A percentile compares a stretch with the other conserved stretches of the same genome.
These are phyloP conservation scores for Paratinospora sagittata DNA, from an alignment of 164 flowering plant species.

Conservation along the genomic window DNA sequence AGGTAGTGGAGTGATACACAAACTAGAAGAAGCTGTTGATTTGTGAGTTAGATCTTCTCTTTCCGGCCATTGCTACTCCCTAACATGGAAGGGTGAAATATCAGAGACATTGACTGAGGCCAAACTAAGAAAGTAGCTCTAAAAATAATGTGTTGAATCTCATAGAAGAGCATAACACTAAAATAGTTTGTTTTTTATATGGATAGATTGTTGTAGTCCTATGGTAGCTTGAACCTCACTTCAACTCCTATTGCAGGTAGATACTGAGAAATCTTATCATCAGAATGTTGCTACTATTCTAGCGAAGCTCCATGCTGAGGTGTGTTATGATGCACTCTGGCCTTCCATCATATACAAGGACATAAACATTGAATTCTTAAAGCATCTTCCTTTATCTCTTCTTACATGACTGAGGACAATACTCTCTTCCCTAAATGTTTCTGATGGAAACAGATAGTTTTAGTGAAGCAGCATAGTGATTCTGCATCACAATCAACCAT, in stretches of 20 bases:
- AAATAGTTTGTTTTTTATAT: not conserved
- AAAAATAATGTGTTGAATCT: not conserved
- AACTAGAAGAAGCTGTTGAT: too few relatives aligned
- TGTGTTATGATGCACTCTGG: slow-evolving; percentile 19
- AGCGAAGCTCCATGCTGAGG: slow-evolving; percentile 64
- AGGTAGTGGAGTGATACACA: too few relatives aligned
- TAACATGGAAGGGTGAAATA: too few relatives aligned
- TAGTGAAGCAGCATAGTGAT: slow-evolving; percentile 38
- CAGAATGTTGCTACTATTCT: slow-evolving; percentile 40
- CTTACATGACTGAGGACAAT: not conserved
- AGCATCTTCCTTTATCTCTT: not conserved
- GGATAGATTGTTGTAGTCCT: not conserved
- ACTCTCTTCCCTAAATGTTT: slow-evolving; percentile 13
- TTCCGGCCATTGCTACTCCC: too few relatives aligned
- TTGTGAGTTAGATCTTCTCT: not conserved
- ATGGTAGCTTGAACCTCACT: slow-evolving; percentile 2
- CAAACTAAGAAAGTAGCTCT: not conserved
- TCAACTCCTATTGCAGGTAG: slow-evolving; percentile 39
- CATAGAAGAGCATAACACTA: not conserved
- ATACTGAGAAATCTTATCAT: slow-evolving; percentile 78
- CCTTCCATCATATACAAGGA: not conserved
- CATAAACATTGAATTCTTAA: not conserved
- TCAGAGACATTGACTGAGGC: not conserved
- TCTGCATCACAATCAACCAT: slow-evolving; percentile 24
- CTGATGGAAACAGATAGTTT: slow-evolving; percentile 37